Evolutionary conservation across 768 basidiomycete genomes (phyloP), one percentile per base, ranked within the genome.

Genomic region (Wakefieldia striispora): DNA sequence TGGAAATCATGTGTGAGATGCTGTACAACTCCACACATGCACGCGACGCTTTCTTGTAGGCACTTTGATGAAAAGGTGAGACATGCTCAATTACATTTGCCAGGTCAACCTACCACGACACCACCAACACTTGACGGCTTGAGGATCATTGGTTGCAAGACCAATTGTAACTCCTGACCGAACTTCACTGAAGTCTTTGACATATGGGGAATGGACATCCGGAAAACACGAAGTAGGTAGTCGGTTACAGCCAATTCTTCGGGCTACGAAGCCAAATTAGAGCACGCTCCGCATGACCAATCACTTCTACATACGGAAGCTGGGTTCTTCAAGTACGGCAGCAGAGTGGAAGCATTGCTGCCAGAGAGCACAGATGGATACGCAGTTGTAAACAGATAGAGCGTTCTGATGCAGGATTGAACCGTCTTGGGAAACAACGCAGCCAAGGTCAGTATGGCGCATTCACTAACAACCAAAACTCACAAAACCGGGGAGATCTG

Each of bases 41-140:
- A 97, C 0, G 91, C 91, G 13, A 98, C 88, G 12, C 84, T 83
- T 68, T 97, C 97, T 71, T 95, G 92, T 27, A 98, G 68, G 19
- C 88, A 84, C 88, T 94, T 55, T 2, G 37, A 21, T 39, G 29
- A 21, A 33, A 40, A 14, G n/a, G 21, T 53, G n/a, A 54, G 41
- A 40, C 17, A 24, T 24, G 12, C 3, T 37, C 33, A 10, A 19
- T 27, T 24, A 3, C 7, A 17, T 3, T 12, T 17, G 24, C 26
- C 13, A n/a, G 20, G 11, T 45, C 31, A 36, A 62, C 79, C 26
- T 51, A 90, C 88, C 68, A 79, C 74, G 9, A 88, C 72, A 21
- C 86, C 83, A 12, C 84, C 85, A 2, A 78, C 70, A 34, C 77
- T 75, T 0, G 85, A 81, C 4, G 92, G 93, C 60, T 90, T 92